These are phyloP conservation scores for Extremus antarcticus DNA, from an alignment of 495 filamentous ascomycete genomes.

Conservation along the genomic window DNA sequence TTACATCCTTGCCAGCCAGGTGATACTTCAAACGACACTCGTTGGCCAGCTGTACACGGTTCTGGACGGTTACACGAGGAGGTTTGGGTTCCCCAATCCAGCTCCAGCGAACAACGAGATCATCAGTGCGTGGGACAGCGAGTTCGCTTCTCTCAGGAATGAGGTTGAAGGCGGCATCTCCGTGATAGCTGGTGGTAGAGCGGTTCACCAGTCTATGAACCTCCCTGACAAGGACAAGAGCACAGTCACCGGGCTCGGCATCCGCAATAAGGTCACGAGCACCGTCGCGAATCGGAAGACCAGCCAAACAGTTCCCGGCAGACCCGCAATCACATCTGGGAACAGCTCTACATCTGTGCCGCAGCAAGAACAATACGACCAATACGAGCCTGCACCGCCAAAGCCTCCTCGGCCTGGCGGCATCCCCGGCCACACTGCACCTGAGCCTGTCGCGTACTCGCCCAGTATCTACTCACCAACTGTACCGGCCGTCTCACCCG, in stretches of 20 bases:
- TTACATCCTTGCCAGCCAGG: slow-evolving; percentile 59
- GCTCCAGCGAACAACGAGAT: slow-evolving; percentile 64
- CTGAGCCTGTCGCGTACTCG: neutral
- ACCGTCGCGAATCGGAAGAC: neutral
- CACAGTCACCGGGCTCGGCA: slow-evolving; percentile 21
- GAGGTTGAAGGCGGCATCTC: slow-evolving; percentile 60
- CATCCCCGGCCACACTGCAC: neutral
- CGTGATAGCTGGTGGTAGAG: slow-evolving; percentile 63
- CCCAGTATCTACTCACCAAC: slow-evolving; percentile 5
- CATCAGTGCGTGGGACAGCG: slow-evolving; percentile 55
- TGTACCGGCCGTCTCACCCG: neutral
- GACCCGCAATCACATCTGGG: neutral
- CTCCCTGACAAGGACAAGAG: slow-evolving; percentile 16
- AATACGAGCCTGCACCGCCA: slow-evolving; percentile 15
- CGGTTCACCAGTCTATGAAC: slow-evolving; percentile 51
- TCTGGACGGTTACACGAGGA: slow-evolving; percentile 65
- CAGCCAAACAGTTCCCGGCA: neutral
- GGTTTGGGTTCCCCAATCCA: slow-evolving; percentile 60
- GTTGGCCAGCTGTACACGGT: slow-evolving; percentile 78
- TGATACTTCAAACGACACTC: slow-evolving; percentile 73
- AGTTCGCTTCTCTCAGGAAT: slow-evolving; percentile 52
- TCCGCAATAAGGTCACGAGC: slow-evolving; percentile 15
- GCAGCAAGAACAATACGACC: neutral
- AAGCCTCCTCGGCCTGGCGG: slow-evolving; percentile 14
- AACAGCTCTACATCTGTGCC: neutral